Conservation (phyloP, 768 basidiomycete genomes). For the Trametes villosa region DNA sequence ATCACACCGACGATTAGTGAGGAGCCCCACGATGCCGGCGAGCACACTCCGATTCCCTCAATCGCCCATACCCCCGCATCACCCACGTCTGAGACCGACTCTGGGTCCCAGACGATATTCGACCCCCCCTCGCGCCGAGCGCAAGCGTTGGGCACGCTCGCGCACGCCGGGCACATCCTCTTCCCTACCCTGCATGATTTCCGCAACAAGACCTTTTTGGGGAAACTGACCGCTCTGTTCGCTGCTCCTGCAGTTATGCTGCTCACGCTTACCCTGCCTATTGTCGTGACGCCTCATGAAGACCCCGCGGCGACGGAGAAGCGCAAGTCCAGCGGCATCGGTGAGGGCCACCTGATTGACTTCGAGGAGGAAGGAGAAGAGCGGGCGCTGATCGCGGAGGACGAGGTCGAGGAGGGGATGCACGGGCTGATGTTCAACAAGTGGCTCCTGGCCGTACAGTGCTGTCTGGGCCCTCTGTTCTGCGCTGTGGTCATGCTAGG, state of each 20-base stretch:
- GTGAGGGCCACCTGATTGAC: slow-evolving; percentile 56
- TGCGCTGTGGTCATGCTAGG: slow-evolving; percentile 77
- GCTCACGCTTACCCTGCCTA: slow-evolving; percentile 88
- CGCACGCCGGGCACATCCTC: slow-evolving; percentile 59
- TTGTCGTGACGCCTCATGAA: slow-evolving; percentile 71
- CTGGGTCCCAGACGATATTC: slow-evolving; percentile 51
- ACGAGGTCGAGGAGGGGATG: slow-evolving; percentile 70
- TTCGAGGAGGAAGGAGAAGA: slow-evolving; percentile 81
- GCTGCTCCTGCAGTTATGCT: slow-evolving; percentile 86
- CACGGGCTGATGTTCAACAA: slow-evolving; percentile 73
- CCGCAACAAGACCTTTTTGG: slow-evolving; percentile 65
- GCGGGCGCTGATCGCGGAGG: slow-evolving; percentile 71
- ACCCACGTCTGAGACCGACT: slow-evolving; percentile 46
- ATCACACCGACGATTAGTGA: slow-evolving; percentile 34
- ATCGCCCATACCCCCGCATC: slow-evolving; percentile 61
- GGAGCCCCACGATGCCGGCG: slow-evolving; percentile 6
- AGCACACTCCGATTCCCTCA: slow-evolving; percentile 42
- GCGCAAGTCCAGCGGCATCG: slow-evolving; percentile 20
- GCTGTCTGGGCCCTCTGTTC: slow-evolving; percentile 80
- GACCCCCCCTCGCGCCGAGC: slow-evolving; percentile 47
- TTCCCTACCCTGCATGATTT: slow-evolving; percentile 88
- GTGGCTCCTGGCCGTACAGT: slow-evolving; percentile 86
- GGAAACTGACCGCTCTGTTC: slow-evolving; percentile 74
- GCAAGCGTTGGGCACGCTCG: slow-evolving; percentile 40
- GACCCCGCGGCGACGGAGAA: slow-evolving; percentile 44